Evolutionary conservation across 1,284 basidiomycete genomes (phyloP).

Genomic region (Athelia psychrophila): DNA sequence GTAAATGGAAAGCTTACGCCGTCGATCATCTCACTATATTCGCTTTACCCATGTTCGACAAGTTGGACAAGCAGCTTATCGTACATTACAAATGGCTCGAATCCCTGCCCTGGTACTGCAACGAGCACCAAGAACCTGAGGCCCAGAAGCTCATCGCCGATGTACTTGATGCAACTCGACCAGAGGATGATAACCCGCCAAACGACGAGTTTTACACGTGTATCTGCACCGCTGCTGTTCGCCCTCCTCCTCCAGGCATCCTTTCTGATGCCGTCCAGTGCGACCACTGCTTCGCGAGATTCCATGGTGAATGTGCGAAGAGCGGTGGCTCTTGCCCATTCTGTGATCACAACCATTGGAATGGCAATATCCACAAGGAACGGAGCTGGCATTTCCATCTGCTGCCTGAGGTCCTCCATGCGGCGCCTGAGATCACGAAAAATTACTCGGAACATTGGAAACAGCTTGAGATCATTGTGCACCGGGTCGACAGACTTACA

Average conservation of each 20-base stretch:
- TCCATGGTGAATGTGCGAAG: conserved; percentile 78
- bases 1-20: conserved; percentile 69
- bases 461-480: conserved; percentile 72
- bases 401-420: conserved; percentile 62
- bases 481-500: conserved; percentile 69
- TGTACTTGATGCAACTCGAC: conserved; percentile 65
- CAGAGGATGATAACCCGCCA: conserved; percentile 74
- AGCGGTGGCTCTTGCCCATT: conserved; percentile 87
- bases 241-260: conserved; percentile 67
- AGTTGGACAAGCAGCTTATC: conserved; percentile 62
- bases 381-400: conserved; percentile 80
- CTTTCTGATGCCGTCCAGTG: conserved; percentile 82
- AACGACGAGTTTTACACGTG: conserved; percentile 79
- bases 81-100: conserved; percentile 68
- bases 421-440: conserved; percentile 71
- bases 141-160: conserved; percentile 64
- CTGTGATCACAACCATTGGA: conserved; percentile 86
- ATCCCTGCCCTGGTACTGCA: conserved; percentile 74
- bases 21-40: conserved; percentile 70
- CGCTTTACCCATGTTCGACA: conserved; percentile 66
- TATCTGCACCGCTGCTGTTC: conserved; percentile 72
- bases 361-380: conserved; percentile 75
- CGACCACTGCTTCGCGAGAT: conserved; percentile 80
- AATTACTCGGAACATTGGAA: conserved; percentile 76
- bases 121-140: conserved; percentile 58